These are phyloP conservation scores for Suillus occidentalis DNA, from an alignment of 768 basidiomycete species.

Conservation along the genomic window DNA sequence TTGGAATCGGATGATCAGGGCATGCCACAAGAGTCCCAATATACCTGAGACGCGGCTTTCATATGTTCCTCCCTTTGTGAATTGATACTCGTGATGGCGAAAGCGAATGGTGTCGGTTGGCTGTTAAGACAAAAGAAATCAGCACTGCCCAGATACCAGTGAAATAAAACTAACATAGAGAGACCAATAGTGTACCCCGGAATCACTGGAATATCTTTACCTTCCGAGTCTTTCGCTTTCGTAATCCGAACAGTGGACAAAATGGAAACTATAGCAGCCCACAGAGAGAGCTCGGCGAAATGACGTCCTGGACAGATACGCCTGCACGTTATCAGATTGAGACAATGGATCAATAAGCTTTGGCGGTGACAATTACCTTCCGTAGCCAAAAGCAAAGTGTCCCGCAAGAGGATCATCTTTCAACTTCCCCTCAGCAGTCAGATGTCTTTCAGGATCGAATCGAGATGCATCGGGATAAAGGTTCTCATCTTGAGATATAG, in stretches of 20 bases:
- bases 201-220: conserved; percentile 4
- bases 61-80: neutral
- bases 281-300: conserved; percentile 5
- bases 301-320: conserved; percentile 11
- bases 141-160: neutral
- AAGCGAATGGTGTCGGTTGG: conserved; percentile 6
- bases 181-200: conserved; percentile 4
- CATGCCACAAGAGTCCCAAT: neutral
- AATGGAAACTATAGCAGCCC: conserved; percentile 6
- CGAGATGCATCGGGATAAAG: neutral
- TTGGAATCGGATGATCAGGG: neutral
- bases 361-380: neutral
- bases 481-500: neutral
- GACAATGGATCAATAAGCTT: neutral
- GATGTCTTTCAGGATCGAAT: neutral
- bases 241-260: conserved; percentile 11
- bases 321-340: neutral
- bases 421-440: neutral
- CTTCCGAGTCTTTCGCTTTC: conserved; percentile 8
- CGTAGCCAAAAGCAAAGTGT: neutral
- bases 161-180: neutral
- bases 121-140: neutral
- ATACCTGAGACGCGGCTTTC: neutral
- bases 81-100: conserved; percentile 1
- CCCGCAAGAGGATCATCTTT: neutral